Percentiles rank a stretch among this genome's conserved stretches.
Conservation (phyloP, 768 basidiomycete species). For the Pleurotus ostreatus region DNA sequence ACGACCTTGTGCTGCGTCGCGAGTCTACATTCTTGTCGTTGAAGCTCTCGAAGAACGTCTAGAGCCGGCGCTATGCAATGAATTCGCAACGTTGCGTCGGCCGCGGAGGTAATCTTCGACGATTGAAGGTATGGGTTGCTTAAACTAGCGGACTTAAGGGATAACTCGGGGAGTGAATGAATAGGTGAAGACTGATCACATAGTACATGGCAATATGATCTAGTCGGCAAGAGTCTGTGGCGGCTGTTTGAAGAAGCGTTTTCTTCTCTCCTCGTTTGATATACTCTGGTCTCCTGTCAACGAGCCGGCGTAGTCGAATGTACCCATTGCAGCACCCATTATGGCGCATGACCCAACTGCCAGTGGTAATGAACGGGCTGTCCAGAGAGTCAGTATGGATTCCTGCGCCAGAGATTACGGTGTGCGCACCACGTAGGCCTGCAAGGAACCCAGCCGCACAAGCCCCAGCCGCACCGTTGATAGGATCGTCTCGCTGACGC, state of each 20-base stretch:
- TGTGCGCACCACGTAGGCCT: conserved; percentile 68
- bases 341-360: conserved; percentile 76
- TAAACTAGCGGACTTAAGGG: too few species aligned
- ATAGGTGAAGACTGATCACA: background rate
- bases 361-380: conserved; percentile 81
- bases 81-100: too few species aligned
- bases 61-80: too few species aligned
- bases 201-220: background rate
- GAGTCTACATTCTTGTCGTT: too few species aligned
- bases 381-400: conserved; percentile 13
- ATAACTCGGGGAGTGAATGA: background rate
- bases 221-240: conserved; percentile 33
- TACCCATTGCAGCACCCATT: conserved; percentile 76
- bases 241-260: conserved; percentile 80
- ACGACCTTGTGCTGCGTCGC: too few species aligned
- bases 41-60: too few species aligned
- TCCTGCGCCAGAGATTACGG: background rate
- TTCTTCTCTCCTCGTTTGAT: conserved; percentile 64
- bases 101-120: too few species aligned
- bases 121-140: too few species aligned
- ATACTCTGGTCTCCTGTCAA: conserved; percentile 41
- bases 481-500: conserved; percentile 70
- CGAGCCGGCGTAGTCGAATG: conserved; percentile 71
- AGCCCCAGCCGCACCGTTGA: conserved; percentile 82
- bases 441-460: conserved; percentile 93